Conservation (phyloP, 768 basidiomycete genomes). For the Fistulinella prunicolor region DNA sequence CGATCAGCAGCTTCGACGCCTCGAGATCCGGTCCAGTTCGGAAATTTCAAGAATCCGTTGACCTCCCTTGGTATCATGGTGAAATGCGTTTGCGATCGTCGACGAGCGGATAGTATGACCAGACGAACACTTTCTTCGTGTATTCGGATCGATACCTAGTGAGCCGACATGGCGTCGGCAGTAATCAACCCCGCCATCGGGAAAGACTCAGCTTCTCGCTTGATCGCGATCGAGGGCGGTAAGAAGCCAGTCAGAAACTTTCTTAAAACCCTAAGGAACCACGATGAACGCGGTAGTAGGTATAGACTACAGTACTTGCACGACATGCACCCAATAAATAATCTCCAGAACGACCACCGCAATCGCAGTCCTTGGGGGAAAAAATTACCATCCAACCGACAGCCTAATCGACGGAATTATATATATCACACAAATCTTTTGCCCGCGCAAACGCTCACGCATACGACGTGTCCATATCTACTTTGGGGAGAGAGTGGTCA, state of each 20-base stretch:
- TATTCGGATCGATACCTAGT: too few species aligned
- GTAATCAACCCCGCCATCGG: constrained; percentile 4
- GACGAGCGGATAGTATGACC: neutral
- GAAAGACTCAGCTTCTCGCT: constrained; percentile 8
- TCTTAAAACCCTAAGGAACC: neutral
- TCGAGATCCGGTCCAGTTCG: constrained; percentile 18
- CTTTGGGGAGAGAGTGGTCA: constrained; percentile 17
- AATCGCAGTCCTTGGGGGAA: too few species aligned
- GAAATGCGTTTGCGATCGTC: constrained; percentile 9
- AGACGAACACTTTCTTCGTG: too few species aligned
- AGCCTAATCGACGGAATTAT: too few species aligned
- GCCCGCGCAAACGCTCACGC: constrained; percentile 1
- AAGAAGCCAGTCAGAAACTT: constrained; percentile 4
- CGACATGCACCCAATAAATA: neutral
- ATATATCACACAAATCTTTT: too few species aligned
- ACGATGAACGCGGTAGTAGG: neutral
- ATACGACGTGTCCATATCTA: constrained; percentile 22
- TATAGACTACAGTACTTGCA: neutral
- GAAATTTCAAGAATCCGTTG: constrained; percentile 16
- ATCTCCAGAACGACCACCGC: neutral
- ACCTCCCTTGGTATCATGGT: neutral
- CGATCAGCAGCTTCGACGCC: constrained; percentile 20
- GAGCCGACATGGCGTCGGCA: neutral
- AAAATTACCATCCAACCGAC: too few species aligned
- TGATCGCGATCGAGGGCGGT: constrained; percentile 18